Base-by-base conservation (phyloP, 768 basidiomycete genomes). In the Pilatotrama ljubarskyi region DNA sequence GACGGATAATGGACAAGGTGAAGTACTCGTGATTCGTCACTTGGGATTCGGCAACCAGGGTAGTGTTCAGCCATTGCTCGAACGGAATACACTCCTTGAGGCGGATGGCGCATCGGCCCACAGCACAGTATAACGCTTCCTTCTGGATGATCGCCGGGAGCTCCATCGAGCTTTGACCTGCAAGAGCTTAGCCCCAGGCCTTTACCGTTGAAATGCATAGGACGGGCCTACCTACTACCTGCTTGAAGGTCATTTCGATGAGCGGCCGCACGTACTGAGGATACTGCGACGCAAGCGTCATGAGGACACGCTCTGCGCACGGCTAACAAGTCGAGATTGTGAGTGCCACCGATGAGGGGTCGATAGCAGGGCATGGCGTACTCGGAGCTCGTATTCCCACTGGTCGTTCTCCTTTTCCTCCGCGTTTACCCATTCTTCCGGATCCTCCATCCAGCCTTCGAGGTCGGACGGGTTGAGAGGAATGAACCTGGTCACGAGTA, bases 321-420 rank as follows among this genome's bases (percentile, higher is more conserved):
- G 95, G 88, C 96, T 98, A 10, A 37, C 18, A 41, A 32, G 29
- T 26, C 35, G 43, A 10, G 50, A n/a, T 47, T 7, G 22, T 58
- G 24, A 41, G 32, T 7, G n/a, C 38, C 42, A 49, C 38, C 20
- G 48, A 40, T 51, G 25, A 40, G 15, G 58, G 55, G 38, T n/a
- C 2, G 14, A 47, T 26, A 42, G 17, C 22, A 20, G n/a, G 22
- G 41, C 43, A n/a, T 44, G 1, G 59, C 87, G 26, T 68, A 96
- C 95, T 63, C 96, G 82, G 59, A 97, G 84, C 67, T 96, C 93
- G 67, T 83, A 98, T 66, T 95, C 89, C 95, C 95, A 98, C 58
- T 91, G 85, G 38, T 95, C 94, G 42, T 86, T 90, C 63, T 94
- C 93, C 63, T 87, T 87, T 59, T 93, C 93, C 73, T 98, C 94